These are phyloP conservation scores for Pseudogymnoascus sp. DNA, from an alignment of 2,329 filamentous ascomycete genomes.

Conservation along the genomic window DNA sequence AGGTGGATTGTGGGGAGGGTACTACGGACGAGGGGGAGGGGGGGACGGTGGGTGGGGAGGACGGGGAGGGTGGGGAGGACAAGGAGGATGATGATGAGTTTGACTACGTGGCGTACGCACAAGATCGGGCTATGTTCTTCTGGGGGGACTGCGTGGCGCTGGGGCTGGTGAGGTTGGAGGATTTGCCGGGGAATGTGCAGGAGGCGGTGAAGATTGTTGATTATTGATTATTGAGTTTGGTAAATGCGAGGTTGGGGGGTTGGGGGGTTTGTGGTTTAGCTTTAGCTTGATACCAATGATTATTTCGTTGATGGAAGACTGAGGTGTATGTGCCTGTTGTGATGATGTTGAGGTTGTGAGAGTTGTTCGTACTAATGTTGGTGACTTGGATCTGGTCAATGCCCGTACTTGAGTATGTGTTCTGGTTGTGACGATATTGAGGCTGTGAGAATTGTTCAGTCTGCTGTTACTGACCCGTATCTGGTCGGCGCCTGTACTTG, in stretches of 20 bases:
- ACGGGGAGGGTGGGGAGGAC: slow-evolving; percentile 12
- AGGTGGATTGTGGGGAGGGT: background rate
- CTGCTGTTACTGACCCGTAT: background rate
- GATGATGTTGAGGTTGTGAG: background rate
- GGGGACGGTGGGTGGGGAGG: slow-evolving; percentile 13
- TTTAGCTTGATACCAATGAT: slow-evolving; percentile 1
- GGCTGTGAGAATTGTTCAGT: too few species aligned
- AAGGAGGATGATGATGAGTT: slow-evolving; percentile 59
- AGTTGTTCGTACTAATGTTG: background rate
- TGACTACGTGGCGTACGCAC: slow-evolving; percentile 85
- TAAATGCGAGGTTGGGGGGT: background rate
- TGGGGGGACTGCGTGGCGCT: slow-evolving; percentile 81
- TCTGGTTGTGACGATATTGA: too few species aligned
- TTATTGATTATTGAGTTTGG: slow-evolving; percentile 38
- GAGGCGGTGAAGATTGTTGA: slow-evolving; percentile 61
- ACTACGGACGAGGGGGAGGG: slow-evolving; percentile 10
- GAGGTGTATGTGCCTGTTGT: background rate
- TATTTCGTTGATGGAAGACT: background rate
- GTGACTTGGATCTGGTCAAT: too few species aligned
- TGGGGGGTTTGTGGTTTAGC: background rate
- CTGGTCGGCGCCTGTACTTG: background rate
- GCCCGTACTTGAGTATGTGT: too few species aligned
- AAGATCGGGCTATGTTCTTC: slow-evolving; percentile 86
- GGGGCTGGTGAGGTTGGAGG: slow-evolving; percentile 65
- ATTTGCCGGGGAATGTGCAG: slow-evolving; percentile 62